A percentile compares a stretch with the other conserved stretches of the same genome.
These are phyloP conservation scores for Conringia planisiliqua DNA, from an alignment of 345 rosid species.

Conservation along the genomic window DNA sequence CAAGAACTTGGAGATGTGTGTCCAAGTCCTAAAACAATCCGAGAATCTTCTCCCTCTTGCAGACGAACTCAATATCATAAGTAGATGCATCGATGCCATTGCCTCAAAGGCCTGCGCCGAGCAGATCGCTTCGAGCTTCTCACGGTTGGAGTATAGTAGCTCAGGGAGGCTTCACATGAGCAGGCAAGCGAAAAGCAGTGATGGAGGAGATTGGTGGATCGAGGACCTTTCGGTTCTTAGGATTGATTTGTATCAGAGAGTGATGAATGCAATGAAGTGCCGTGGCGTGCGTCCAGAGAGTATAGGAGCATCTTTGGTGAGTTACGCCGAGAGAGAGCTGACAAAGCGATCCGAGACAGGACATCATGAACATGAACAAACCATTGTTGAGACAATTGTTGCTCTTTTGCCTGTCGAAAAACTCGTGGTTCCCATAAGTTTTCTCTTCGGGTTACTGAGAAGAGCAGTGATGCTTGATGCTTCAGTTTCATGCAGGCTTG, in stretches of 20 bases:
- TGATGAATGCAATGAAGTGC: conserved; percentile 87
- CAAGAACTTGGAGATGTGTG: conserved; percentile 85
- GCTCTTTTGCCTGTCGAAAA: conserved; percentile 84
- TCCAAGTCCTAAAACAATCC: conserved; percentile 82
- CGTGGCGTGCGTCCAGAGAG: conserved; percentile 98
- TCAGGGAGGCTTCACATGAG: conserved; percentile 97
- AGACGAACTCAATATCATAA: conserved; percentile 72
- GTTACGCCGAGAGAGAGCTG: conserved; percentile 82
- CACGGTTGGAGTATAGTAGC: conserved; percentile 92
- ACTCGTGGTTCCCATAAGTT: conserved; percentile 79
- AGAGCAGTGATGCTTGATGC: conserved; percentile 91
- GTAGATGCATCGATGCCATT: conserved; percentile 86
- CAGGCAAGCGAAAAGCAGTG: conserved; percentile 56
- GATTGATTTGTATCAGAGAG: conserved; percentile 75
- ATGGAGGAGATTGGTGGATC: conserved; percentile 96
- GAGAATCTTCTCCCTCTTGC: conserved; percentile 90
- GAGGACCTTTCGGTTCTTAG: conserved; percentile 85
- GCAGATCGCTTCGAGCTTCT: conserved; percentile 96
- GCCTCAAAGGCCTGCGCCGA: conserved; percentile 90
- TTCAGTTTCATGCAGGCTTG: conserved; percentile 70
- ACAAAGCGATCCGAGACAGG: conserved; percentile 66
- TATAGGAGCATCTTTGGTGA: conserved; percentile 79
- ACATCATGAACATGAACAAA: conserved; percentile 54
- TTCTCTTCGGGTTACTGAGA: conserved; percentile 81
- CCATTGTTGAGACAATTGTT: conserved; percentile 78